These are phyloP conservation scores for Opeltia flavorubescens DNA, from an alignment of 495 filamentous ascomycete species.

Conservation along the genomic window DNA sequence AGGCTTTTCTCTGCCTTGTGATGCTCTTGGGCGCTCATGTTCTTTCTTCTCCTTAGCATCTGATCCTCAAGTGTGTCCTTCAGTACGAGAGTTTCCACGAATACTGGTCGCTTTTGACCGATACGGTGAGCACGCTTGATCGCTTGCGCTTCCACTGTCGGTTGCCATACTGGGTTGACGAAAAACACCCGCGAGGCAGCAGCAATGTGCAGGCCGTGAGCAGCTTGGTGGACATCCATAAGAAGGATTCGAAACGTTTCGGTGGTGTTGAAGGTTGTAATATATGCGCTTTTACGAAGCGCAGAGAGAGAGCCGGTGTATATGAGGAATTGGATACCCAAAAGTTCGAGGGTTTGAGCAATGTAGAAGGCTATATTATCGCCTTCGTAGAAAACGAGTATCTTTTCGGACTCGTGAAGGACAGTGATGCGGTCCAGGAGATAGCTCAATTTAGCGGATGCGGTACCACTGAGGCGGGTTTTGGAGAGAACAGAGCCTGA, in stretches of 20 bases:
- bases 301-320: constrained; percentile 60
- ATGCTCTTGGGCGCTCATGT: constrained; percentile 70
- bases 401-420: constrained; percentile 62
- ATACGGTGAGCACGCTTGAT: constrained; percentile 86
- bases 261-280: constrained; percentile 60
- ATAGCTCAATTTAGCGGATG: constrained; percentile 80
- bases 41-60: constrained; percentile 56
- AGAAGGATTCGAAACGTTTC: constrained; percentile 55
- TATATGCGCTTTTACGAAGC: constrained; percentile 50
- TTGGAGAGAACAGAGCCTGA: constrained; percentile 39
- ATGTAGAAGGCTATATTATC: constrained; percentile 74
- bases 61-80: constrained; percentile 72
- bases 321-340: constrained; percentile 65
- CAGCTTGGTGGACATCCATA: constrained; percentile 81
- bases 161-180: constrained; percentile 75
- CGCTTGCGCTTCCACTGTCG: constrained; percentile 78
- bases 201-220: constrained; percentile 73
- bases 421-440: constrained; percentile 55
- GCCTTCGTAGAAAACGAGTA: constrained; percentile 84
- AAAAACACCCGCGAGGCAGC: constrained; percentile 82
- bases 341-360: constrained; percentile 64
- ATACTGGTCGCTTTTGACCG: constrained; percentile 65
- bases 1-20: constrained; percentile 48
- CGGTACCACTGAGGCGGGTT: constrained; percentile 59
- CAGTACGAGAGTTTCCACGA: constrained; percentile 78